phyloP scores from a whole-genome alignment of 371 early-diverging fungal species.

The Mortierella sp. region DNA sequence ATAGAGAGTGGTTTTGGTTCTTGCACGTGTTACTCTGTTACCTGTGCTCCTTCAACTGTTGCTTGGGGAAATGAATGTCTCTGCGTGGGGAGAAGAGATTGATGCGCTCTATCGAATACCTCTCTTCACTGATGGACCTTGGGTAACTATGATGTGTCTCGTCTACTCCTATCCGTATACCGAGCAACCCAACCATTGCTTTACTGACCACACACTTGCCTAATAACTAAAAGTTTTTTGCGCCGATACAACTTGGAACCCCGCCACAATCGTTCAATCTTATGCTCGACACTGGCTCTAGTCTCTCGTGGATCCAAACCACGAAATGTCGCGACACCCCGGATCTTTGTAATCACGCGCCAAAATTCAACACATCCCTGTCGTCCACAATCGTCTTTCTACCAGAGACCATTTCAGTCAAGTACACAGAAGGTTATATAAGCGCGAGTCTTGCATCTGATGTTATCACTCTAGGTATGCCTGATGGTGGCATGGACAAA shows the following conservation, averaged over 20 bases:
- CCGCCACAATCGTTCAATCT: conserved; percentile 84
- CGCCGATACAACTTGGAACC: conserved; percentile 80
- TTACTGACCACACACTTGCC: too few relatives aligned
- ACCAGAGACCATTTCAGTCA: conserved; percentile 21
- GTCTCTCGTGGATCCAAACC: conserved; percentile 47
- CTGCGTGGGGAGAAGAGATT: too few relatives aligned
- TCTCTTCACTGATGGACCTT: too few relatives aligned
- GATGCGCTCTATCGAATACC: too few relatives aligned
- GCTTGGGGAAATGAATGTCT: too few relatives aligned
- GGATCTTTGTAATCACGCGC: conserved; percentile 15
- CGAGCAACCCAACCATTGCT: too few relatives aligned
- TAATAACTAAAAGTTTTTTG: too few relatives aligned
- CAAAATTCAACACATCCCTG: conserved; percentile 29
- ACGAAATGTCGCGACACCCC: conserved; percentile 10
- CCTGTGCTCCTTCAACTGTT: too few relatives aligned
- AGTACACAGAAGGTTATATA: conserved; percentile 40
- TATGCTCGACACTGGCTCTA: conserved; percentile 90
- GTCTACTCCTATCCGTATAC: too few relatives aligned
- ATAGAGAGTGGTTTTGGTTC: too few relatives aligned
- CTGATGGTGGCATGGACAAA: not conserved
- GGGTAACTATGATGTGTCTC: too few relatives aligned
- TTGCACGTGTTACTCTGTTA: too few relatives aligned
- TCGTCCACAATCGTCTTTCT: conserved; percentile 13
- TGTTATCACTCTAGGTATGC: conserved; percentile 15
- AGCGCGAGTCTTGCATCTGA: conserved; percentile 29